A percentile compares a stretch with the other conserved stretches of the same genome.
phyloP scores from a whole-genome alignment of 441 rosid species.

The Populus trichocarpa region DNA sequence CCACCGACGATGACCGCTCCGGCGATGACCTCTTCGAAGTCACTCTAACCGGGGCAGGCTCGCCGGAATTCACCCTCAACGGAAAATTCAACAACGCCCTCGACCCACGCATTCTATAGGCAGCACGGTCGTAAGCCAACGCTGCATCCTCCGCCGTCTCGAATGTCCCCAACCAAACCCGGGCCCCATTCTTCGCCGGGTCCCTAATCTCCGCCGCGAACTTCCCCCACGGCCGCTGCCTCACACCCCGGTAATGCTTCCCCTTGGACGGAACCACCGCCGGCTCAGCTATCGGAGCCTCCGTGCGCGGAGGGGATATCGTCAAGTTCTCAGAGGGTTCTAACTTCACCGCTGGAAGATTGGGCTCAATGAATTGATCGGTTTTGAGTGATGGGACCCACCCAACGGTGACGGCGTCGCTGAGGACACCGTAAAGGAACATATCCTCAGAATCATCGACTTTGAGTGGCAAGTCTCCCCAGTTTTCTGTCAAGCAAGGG shows the following conservation, averaged over 20 bases:
- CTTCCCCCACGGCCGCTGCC: conserved; percentile 97
- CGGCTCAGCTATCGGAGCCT: conserved; percentile 6
- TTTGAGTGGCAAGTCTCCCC: conserved; percentile 84
- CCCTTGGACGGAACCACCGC: conserved; percentile 44
- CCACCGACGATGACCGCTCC: conserved; percentile 36
- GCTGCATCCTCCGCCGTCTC: conserved; percentile 98
- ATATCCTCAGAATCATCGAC: conserved; percentile 82
- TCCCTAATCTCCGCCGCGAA: conserved; percentile 94
- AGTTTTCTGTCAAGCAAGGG: conserved; percentile 65
- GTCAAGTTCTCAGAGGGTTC: conserved; percentile 32
- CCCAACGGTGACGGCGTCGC: conserved; percentile 61
- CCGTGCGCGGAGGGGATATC: neutral
- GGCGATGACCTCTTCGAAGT: conserved; percentile 65
- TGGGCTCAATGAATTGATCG: neutral
- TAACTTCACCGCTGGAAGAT: conserved; percentile 30
- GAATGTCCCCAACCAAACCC: conserved; percentile 94
- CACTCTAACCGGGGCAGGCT: conserved; percentile 89
- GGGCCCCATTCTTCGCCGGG: conserved; percentile 88
- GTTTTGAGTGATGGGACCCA: conserved; percentile 53
- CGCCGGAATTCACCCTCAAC: conserved; percentile 77
- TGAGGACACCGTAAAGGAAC: conserved; percentile 66
- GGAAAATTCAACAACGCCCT: conserved; percentile 87
- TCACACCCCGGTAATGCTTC: conserved; percentile 85
- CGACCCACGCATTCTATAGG: conserved; percentile 94
- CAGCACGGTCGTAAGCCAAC: conserved; percentile 89